Percentiles rank a stretch among this genome's conserved stretches.
Evolutionary conservation across 2,329 filamentous ascomycete species (phyloP).

Genomic region (Neofusicoccum parvum): DNA sequence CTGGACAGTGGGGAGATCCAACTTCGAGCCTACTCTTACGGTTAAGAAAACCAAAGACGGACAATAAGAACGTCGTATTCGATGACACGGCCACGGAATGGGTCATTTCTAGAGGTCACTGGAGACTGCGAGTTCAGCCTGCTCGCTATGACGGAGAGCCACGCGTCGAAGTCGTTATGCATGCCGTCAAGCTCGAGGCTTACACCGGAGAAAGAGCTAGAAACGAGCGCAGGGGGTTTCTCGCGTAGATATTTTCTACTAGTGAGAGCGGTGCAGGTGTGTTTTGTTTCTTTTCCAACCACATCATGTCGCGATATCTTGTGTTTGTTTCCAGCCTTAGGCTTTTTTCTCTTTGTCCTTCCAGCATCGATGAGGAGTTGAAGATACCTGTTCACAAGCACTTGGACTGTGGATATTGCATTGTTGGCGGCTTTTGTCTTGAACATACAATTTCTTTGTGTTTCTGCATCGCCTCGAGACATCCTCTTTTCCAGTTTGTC

Average conservation of each 20-base stretch:
- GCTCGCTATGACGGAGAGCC: constrained; percentile 48
- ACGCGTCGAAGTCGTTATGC: constrained; percentile 69
- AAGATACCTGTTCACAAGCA: too few relatives aligned
- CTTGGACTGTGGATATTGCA: too few relatives aligned
- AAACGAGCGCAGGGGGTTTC: constrained; percentile 67
- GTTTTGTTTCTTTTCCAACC: too few relatives aligned
- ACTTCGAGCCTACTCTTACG: background rate
- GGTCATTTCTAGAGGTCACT: constrained; percentile 42
- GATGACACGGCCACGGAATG: constrained; percentile 32
- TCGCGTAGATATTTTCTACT: constrained; percentile 38
- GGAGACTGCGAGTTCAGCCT: constrained; percentile 59
- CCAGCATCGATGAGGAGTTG: too few relatives aligned
- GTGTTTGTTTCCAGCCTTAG: too few relatives aligned
- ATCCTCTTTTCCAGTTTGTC: too few relatives aligned
- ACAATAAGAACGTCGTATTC: constrained; percentile 21
- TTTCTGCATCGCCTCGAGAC: too few relatives aligned
- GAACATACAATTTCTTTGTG: too few relatives aligned
- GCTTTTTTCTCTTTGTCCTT: too few relatives aligned
- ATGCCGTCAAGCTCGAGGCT: constrained; percentile 76
- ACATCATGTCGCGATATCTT: too few relatives aligned
- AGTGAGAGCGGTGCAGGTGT: too few relatives aligned
- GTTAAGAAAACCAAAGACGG: background rate
- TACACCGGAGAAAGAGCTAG: constrained; percentile 66
- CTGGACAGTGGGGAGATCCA: constrained; percentile 28
- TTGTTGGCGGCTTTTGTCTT: too few relatives aligned